These are phyloP conservation scores for Podaxis sp. DNA, from an alignment of 768 basidiomycete genomes.

Conservation along the genomic window DNA sequence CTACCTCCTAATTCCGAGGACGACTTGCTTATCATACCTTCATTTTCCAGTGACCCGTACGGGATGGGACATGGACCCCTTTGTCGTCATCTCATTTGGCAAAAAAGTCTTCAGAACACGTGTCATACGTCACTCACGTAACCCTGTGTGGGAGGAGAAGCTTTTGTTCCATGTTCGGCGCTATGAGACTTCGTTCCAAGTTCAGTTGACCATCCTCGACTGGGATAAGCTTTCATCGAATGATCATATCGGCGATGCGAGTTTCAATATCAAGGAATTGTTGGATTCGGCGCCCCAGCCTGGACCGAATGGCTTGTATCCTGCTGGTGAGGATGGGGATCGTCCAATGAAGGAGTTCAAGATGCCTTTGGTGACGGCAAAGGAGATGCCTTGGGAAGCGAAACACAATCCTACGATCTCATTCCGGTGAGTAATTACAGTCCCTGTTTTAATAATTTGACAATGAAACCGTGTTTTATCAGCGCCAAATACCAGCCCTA, in stretches of 20 bases:
- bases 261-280: slow-evolving; percentile 70
- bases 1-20: not conserved
- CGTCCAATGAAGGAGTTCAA: slow-evolving; percentile 74
- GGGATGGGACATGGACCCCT: slow-evolving; percentile 97
- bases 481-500: slow-evolving; percentile 97
- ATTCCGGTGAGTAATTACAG: slow-evolving; percentile 48
- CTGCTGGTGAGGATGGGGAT: slow-evolving; percentile 47
- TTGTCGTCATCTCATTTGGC: slow-evolving; percentile 93
- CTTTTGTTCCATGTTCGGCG: slow-evolving; percentile 91
- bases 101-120: slow-evolving; percentile 96
- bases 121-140: slow-evolving; percentile 76
- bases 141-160: slow-evolving; percentile 94
- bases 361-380: slow-evolving; percentile 58
- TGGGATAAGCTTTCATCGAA: slow-evolving; percentile 95
- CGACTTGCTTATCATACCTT: not conserved
- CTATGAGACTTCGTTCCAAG: slow-evolving; percentile 76
- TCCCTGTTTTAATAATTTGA: not conserved
- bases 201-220: slow-evolving; percentile 84
- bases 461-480: not conserved
- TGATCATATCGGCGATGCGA: slow-evolving; percentile 82
- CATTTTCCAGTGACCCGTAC: slow-evolving; percentile 66
- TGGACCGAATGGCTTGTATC: slow-evolving; percentile 58
- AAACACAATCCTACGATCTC: slow-evolving; percentile 69
- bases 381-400: slow-evolving; percentile 68
- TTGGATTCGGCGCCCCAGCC: slow-evolving; percentile 66